Evolutionary conservation across 2,329 filamentous ascomycete genomes (phyloP), one percentile per base, ranked within the genome.

Genomic region (Lasiodiplodia sp.): DNA sequence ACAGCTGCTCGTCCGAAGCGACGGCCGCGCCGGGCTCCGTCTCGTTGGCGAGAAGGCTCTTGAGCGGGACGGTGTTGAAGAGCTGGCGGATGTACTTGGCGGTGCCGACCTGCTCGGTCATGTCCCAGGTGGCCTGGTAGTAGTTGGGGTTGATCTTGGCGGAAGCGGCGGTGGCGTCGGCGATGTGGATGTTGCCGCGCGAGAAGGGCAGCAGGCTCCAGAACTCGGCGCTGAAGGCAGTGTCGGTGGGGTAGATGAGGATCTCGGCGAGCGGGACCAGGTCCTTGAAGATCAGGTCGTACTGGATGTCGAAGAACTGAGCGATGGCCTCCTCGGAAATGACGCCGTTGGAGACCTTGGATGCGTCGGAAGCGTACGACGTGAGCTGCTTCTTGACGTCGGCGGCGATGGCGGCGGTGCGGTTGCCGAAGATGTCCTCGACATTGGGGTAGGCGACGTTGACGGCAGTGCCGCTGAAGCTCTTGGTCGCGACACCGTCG

Each of bases 211-310:
- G 71, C 12, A 80, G 72, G 52, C 76, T 78, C 80, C 80, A 81
- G 51, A 76, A 75, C 38, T 82, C 79, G n/a, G 75, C 74, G 18
- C 82, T 73, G 3, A 78, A 71, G 2, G 74, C 72, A 2, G 72
- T 76, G 2, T 71, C 71, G 2, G 71, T 69, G 1, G 79, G 77
- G 0, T 77, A 74, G 72, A 82, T 81, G 56, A 87, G 73, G 0
- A 84, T 76, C 72, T 87, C 86, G 0, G 79, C 82, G 2, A 86
- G 75, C 0, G 85, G 63, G 25, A 66, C 68, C 56, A 47, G 51
- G 28, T 67, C 65, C 31, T 71, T 71, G 83, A 0, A 85, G 55
- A 66, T 66, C 14, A 71, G 68, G 70, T 71, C 40, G 56, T 69
- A 25, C 67, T 70, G 66, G 38, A 72, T 67, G 5, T 67, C 56